Evolutionary conservation across 73 alveolate genomes (phyloP), one percentile per base, ranked within the genome.

Genomic region (Paramecium caudatum): DNA sequence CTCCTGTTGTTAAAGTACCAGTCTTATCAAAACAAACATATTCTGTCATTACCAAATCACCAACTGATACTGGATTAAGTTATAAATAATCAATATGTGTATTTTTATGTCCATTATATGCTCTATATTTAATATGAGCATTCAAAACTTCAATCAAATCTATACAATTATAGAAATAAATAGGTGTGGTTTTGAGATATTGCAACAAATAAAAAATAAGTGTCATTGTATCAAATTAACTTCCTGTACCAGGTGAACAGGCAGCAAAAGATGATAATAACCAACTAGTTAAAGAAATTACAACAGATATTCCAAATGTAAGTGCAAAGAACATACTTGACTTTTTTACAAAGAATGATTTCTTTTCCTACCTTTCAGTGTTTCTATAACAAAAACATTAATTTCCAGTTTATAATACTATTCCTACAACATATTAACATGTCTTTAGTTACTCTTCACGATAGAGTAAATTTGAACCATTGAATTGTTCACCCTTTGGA

Each of bases 401-500:
- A 41, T 86, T 37, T 5, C 93, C 93, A 9, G 84, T 81, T 19
- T 41, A 41, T 6, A 86, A 65, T 16, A 86, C 90, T 39, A 86
- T 43, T 7, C 90, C 87, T 10, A 86, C 55, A 8, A 55, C 82
- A 70, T 78, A 86, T 41, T 86, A 55, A 27, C 90, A 62, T 15
- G 82, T 62, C 55, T 46, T 86, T 5, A 86, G 23, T 46, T 86
- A 23, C 30, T 86, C 82, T 17, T 78, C 93, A 41, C 93, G 61
- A 32, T 39, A 86, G 15, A 86, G 36, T 27, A 86, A 63, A 25
- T 86, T 86, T 39, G 61, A 9, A 5, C 46, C 45, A 13, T 61
- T 27, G 27, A 86, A 21, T 41, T 63, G 30, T 62, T 86, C 93
- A 0, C 93, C 93, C 12, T 86, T 86, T 9, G 93, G 93, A 86